Evolutionary conservation across 495 filamentous ascomycete genomes (phyloP), one percentile per base, ranked within the genome.

Genomic region (Chlorociboria aeruginascens): DNA sequence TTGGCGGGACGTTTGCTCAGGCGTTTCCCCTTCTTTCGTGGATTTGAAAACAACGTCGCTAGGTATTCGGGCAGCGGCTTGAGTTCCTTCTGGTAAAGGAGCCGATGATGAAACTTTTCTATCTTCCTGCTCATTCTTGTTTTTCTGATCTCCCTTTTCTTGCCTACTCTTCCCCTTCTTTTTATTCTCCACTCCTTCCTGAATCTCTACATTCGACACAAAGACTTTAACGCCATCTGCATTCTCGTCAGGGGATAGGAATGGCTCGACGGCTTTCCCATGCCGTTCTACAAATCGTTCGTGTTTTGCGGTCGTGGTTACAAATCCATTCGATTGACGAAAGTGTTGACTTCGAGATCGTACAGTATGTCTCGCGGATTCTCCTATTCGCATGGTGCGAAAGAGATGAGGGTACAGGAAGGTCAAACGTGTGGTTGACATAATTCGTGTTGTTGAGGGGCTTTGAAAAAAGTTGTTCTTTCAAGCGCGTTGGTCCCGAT

Each of bases 381-480:
- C 54, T 30, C 48, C 25, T 17, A 50, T 25, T 28, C 57, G 48
- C 6, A 57, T 31, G 40, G 65, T 41, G 37, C 40, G 59, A 65
- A 79, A 82, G 40, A 85, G 64, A 52, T 83, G 77, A 32, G 84
- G 83, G 55, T 88, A 89, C 12, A 89, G 71, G 56, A 89, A 88
- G 3, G 77, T 78, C 31, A 90, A 69, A 55, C 85, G 71, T 41
- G 69, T 69, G 8, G 76, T 69, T 42, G 82, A 76, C 85, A 90
- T 90, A 51, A 52, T 61, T 51, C n/a, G 34, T 28, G 32, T 25
- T 45, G 53, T 31, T 45, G 40, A 34, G 16, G 20, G 32, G 14
- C 16, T 34, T 40, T 49, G 29, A 10, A 33, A 44, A 55, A 55
- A 43, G 36, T 49, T 50, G 20, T 32, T 43, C n/a, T 30, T 12